Evolutionary conservation across 306 rosid species (phyloP).

Genomic region (Argentina anserina): DNA sequence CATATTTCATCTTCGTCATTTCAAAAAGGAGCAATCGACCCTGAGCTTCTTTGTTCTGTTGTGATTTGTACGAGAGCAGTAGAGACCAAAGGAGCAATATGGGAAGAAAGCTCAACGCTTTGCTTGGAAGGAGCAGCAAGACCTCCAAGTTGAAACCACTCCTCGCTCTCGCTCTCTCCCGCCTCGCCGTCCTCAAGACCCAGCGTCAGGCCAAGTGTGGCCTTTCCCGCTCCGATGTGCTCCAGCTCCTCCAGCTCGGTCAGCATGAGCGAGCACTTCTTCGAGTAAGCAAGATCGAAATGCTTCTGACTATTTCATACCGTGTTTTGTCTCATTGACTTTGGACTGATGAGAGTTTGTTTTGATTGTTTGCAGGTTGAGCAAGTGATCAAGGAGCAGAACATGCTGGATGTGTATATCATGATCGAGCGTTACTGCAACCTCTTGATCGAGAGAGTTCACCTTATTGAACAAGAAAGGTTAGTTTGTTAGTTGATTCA

Average conservation of each 20-base stretch:
- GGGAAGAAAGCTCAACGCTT: conserved; percentile 74
- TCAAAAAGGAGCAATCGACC: conserved; percentile 18
- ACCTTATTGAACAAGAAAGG: conserved; percentile 78
- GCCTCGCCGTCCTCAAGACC: conserved; percentile 61
- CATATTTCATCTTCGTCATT: conserved; percentile 17
- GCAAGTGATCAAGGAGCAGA: conserved; percentile 81
- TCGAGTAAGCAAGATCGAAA: conserved; percentile 56
- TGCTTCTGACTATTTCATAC: background rate
- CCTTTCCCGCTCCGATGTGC: conserved; percentile 61
- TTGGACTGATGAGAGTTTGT: background rate
- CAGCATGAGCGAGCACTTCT: conserved; percentile 75
- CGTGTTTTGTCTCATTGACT: background rate
- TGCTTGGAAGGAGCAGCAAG: conserved; percentile 58
- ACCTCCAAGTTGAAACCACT: conserved; percentile 52
- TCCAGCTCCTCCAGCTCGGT: conserved; percentile 68
- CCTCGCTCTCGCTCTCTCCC: conserved; percentile 60
- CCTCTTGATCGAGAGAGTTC: conserved; percentile 65
- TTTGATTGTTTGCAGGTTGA: conserved; percentile 46
- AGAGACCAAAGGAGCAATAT: conserved; percentile 20
- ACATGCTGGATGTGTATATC: conserved; percentile 64
- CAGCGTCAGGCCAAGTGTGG: conserved; percentile 54
- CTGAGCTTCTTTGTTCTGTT: conserved; percentile 21
- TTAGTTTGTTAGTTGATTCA: conserved; percentile 13
- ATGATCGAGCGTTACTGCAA: conserved; percentile 67
- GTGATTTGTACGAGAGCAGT: background rate